Evolutionary conservation across 257 asterid species (phyloP).

Genomic region (Echites panduratus): DNA sequence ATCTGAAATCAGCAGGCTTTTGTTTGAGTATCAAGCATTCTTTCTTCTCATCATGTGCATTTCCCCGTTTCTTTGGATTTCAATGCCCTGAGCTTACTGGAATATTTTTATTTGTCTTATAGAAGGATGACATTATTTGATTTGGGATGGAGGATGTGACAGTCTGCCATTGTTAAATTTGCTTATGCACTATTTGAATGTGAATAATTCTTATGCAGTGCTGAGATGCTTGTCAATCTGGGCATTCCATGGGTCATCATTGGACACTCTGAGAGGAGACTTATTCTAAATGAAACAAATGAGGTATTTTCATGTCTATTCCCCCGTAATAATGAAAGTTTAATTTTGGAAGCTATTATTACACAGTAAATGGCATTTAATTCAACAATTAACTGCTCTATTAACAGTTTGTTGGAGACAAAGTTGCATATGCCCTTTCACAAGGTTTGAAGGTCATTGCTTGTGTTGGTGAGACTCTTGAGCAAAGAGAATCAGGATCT

Average conservation of each 20-base stretch:
- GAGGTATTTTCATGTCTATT: constrained; percentile 49
- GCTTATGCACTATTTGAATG: background rate
- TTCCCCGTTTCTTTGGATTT: constrained; percentile 1
- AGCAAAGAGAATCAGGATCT: constrained; percentile 91
- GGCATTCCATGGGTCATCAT: constrained; percentile 88
- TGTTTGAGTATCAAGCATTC: background rate
- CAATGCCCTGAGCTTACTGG: background rate
- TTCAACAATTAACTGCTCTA: background rate
- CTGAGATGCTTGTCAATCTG: constrained; percentile 90
- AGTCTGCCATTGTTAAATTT: background rate
- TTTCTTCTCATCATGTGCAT: background rate
- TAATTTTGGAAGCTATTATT: background rate
- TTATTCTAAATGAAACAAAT: constrained; percentile 60
- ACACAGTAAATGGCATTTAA: background rate
- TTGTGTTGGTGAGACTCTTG: constrained; percentile 98
- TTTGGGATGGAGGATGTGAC: background rate
- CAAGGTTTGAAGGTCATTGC: constrained; percentile 97
- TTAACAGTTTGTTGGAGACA: constrained; percentile 84
- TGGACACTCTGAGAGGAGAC: constrained; percentile 98
- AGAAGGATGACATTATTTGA: background rate
- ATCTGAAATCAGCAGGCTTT: background rate
- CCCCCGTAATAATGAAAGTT: background rate
- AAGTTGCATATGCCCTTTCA: constrained; percentile 90
- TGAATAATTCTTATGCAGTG: constrained; percentile 43
- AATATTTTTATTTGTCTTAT: background rate